Base-by-base conservation (phyloP, 1,284 basidiomycete genomes). In the Cutaneotrichosporon sp. region DNA sequence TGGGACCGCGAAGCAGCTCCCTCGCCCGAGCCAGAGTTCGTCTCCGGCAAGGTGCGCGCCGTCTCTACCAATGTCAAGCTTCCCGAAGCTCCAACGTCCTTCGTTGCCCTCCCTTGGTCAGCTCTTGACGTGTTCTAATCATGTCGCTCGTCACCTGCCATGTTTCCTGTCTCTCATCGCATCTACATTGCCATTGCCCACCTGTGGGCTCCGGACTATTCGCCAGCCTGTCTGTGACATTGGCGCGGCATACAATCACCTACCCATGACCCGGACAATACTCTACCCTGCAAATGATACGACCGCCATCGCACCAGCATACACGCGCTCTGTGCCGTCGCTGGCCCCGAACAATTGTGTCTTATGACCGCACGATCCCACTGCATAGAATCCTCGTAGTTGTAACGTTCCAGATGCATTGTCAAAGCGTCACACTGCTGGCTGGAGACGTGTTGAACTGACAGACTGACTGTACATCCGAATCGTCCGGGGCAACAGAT, bases 1-100 rank as follows among this genome's bases (percentile, higher is more conserved):
- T 65, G 64, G 64, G 64, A 65, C 50, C 31, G 46, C 2, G 60
- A 55, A 14, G 56, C 16, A 16, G 56, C 55, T 5, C 47, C 61
- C 14, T 57, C 55, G 31, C 51, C 51, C 13, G 60, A 47, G 30
- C 36, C 50, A 31, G 46, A 58, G 47, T 22, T 14, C 10, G 26
- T 51, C 9, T 47, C 9, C 11, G 32, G 58, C 58, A 59, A 59
- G 58, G 47, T 26, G 18, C 22, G 10, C 13, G 4, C 21, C 9
- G 34, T 16, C 34, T 49, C 30, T 26, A 26, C 38, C 40, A 42
- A 34, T 32, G 32, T 31, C 51, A 40, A 34, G 22, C 62, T 38
- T 11, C 57, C 57, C 10, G n/a, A 32, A n/a, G 47, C 60, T 26
- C 52, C 40, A 11, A 31, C 53, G 18, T 52, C 60, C n/a, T 42